A percentile compares a stretch with the other conserved stretches of the same genome.
phyloP scores from a whole-genome alignment of 1,139 yeast species.

The Kluyveromyces marxianus region DNA sequence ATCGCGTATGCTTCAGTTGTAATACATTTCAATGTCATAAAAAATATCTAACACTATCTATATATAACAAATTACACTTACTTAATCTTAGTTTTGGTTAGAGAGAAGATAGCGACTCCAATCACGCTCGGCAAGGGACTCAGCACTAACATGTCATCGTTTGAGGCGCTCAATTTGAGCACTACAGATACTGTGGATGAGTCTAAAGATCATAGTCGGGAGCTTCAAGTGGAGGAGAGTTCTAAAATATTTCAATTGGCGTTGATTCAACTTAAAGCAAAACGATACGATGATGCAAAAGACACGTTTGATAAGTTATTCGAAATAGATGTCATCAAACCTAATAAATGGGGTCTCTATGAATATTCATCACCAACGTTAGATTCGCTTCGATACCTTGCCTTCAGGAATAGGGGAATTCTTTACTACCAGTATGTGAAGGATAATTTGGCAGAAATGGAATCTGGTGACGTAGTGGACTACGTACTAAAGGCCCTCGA shows the following conservation, averaged over 20 bases:
- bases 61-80: too few relatives aligned
- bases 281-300: slow-evolving; percentile 44
- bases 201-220: slow-evolving; percentile 82
- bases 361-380: slow-evolving; percentile 57
- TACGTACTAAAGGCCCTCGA: slow-evolving; percentile 38
- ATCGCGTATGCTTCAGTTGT: neutral
- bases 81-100: too few relatives aligned
- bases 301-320: slow-evolving; percentile 55
- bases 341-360: slow-evolving; percentile 40
- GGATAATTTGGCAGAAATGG: slow-evolving; percentile 15
- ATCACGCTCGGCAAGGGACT: neutral
- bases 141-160: slow-evolving; percentile 44
- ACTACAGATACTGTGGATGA: slow-evolving; percentile 66
- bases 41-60: too few relatives aligned
- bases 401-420: slow-evolving; percentile 75
- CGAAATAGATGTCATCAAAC: slow-evolving; percentile 55
- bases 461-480: slow-evolving; percentile 25
- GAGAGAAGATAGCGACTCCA: too few relatives aligned
- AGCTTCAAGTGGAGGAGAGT: slow-evolving; percentile 78
- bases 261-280: slow-evolving; percentile 48
- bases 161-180: slow-evolving; percentile 69
- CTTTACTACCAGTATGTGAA: slow-evolving; percentile 49
- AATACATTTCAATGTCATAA: neutral
- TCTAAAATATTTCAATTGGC: slow-evolving; percentile 70
- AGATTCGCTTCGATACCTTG: slow-evolving; percentile 65